Evolutionary conservation across 2,329 filamentous ascomycete genomes (phyloP), one percentile per base, ranked within the genome.

Genomic region (Colletotrichum horii): DNA sequence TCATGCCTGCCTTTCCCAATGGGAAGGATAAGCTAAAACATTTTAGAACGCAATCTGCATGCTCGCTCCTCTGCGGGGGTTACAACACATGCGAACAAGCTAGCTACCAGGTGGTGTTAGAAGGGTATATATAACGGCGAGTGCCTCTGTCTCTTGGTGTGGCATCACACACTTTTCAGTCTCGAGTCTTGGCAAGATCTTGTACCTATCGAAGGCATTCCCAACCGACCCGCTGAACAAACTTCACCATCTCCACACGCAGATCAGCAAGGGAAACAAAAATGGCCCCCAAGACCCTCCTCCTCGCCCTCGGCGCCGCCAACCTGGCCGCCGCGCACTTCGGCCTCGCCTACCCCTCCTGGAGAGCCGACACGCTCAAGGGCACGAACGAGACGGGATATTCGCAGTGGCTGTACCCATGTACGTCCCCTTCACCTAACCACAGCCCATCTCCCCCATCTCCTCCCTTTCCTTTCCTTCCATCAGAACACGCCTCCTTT

Each of bases 331-430:
- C 84, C 26, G 89, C 88, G 55, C 89, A 91, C 81, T 91, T 89
- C 80, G 82, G 82, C 55, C 79, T 91, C 71, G 79, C 80, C 15
- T 89, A 88, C 79, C 89, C 89, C 6, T 65, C 80, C 4, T 89
- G 88, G 89, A 86, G 89, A 75, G 85, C 83, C 73, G 85, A 90
- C 80, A 88, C 87, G 0, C 84, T 91, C 55, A 78, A 80, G 26
- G 78, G 82, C 24, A 82, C 80, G 73, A 81, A 81, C 34, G 84
- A 83, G 71, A 80, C 80, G 16, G 80, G 81, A 71, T 90, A 88
- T 82, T 87, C 83, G 67, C 88, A 91, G 79, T 90, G 86, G 85
- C 78, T 75, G 2, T 87, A 88, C 75, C 89, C 89, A n/a, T 91
- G 89, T 90, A 84, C 16, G 87, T 78, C 11, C 16, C 61, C 62